Conservation (phyloP, 495 filamentous ascomycete genomes). For the Penicillium canariense region DNA sequence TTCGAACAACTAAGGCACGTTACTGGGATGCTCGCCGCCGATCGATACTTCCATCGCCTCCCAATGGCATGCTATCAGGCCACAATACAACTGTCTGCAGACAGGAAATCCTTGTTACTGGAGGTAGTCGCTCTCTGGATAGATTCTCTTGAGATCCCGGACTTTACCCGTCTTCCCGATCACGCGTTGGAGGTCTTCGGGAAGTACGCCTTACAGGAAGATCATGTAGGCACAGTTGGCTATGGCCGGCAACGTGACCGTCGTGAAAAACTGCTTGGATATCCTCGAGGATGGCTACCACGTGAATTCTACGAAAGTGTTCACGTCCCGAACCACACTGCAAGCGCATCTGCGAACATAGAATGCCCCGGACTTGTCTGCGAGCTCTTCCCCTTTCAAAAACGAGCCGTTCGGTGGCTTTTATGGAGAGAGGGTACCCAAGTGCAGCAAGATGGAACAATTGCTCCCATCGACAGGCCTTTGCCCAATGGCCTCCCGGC, state of each 20-base stretch:
- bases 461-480: constrained; percentile 16
- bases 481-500: constrained; percentile 25
- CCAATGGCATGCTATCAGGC: constrained; percentile 38
- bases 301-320: constrained; percentile 66
- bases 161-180: constrained; percentile 17
- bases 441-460: constrained; percentile 31
- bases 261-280: constrained; percentile 17
- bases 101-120: constrained; percentile 24
- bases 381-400: constrained; percentile 69
- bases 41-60: constrained; percentile 22
- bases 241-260: not conserved
- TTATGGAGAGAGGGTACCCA: constrained; percentile 56
- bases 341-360: constrained; percentile 38
- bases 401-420: constrained; percentile 69
- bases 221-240: not conserved
- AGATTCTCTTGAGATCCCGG: constrained; percentile 35
- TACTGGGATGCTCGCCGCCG: constrained; percentile 22
- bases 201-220: constrained; percentile 30
- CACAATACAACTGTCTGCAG: constrained; percentile 16
- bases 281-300: constrained; percentile 40
- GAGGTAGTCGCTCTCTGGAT: constrained; percentile 37
- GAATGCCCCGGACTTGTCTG: constrained; percentile 43
- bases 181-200: constrained; percentile 25
- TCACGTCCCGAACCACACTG: constrained; percentile 51
- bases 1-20: constrained; percentile 23